Conservation (phyloP, 139 green algal species). For the Chlorella sp. region DNA sequence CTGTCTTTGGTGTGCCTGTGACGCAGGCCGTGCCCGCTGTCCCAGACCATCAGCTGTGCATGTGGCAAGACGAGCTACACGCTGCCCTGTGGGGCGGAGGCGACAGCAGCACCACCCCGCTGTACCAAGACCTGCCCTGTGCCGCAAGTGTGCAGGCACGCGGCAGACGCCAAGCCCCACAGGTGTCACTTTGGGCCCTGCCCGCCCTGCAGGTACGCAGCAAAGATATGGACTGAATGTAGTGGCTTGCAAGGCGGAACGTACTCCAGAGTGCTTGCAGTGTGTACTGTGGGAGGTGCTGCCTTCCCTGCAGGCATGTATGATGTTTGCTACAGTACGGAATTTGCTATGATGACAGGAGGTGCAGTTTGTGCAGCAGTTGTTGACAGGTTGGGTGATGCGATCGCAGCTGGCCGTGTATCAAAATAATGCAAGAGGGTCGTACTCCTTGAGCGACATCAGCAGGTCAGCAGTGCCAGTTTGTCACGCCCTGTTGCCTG, state of each 20-base stretch:
- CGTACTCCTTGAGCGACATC: no score
- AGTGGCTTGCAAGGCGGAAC: not conserved
- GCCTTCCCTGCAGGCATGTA: no score
- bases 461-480: no score
- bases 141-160: not conserved
- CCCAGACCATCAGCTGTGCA: no score
- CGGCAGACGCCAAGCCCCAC: not conserved
- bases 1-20: no score
- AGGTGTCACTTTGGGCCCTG: not conserved
- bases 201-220: not conserved
- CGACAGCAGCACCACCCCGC: not conserved
- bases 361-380: not conserved
- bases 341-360: not conserved
- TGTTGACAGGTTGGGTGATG: not conserved
- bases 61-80: not conserved
- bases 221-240: no score
- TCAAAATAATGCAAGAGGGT: no score
- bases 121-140: not conserved
- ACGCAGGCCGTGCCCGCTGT: no score
- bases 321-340: not conserved
- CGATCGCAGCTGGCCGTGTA: not conserved
- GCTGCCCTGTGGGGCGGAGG: not conserved
- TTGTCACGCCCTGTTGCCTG: no score
- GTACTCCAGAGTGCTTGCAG: no score
- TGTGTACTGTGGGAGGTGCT: no score